Base-by-base conservation (phyloP, 495 filamentous ascomycete species). In the Hyaloscypha bicolor region DNA sequence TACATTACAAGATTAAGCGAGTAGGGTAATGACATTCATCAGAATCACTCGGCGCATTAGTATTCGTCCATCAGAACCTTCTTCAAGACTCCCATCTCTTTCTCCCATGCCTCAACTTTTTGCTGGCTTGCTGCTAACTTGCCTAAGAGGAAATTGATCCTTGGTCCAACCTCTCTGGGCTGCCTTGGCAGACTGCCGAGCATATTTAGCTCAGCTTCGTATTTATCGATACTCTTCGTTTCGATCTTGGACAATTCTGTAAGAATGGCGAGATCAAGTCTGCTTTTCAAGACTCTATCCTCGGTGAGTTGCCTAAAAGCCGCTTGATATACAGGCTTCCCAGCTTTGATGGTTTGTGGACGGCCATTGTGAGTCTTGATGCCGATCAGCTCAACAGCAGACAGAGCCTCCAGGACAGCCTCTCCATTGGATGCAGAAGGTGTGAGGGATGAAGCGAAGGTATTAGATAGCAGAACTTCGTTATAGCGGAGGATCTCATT, bases 341-440 rank as follows among this genome's bases (percentile, higher is more conserved):
- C 94, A 3, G 92, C 90, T 59, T 85, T 88, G 72, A 99, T 88
- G 39, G 79, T 80, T 32, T 85, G 82, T 2, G 95, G 95, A 6
- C 92, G 91, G 8, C 94, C 94, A 65, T 90, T 86, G 45, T 73
- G 65, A 5, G 86, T 86, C n/a, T 85, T 81, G 64, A 99, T 85
- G 21, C 88, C 85, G 76, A 99, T 93, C 32, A 99, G 87, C 76
- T 97, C 96, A 0, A 91, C 88, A 75, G 94, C 91, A 68, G 93
- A 90, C 9, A 99, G 86, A 2, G 88, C 88, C 65, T 91, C 90
- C 5, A 99, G 81, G 0, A 87, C 89, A 5, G 82, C 74, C 71
- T 97, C 94, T 64, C 89, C 88, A 67, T 77, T 79, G 14, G 76
- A 63, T 1, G 79, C 80, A 1, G 62, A 70, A 3, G 80, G 39